A percentile compares a stretch with the other conserved stretches of the same genome.
phyloP scores from a whole-genome alignment of 805 yeast genomes.

The Hanseniaspora osmophila region DNA sequence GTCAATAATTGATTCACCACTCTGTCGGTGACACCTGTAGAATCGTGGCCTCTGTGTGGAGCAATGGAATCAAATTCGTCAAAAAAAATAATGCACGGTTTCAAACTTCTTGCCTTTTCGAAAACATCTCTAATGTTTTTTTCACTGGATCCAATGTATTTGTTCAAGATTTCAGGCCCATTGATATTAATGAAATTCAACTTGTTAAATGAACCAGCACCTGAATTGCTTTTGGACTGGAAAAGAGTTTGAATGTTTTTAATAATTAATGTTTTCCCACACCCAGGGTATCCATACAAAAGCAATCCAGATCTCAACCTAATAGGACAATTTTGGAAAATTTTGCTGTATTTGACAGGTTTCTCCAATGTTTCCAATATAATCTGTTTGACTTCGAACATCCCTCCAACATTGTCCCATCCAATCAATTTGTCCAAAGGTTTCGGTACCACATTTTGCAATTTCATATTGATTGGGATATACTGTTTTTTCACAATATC shows the following conservation, averaged over 20 bases:
- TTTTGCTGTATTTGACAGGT: constrained; percentile 94
- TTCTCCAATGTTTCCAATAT: constrained; percentile 84
- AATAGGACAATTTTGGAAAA: constrained; percentile 78
- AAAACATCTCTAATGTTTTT: constrained; percentile 87
- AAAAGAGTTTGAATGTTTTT: background rate
- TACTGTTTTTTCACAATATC: constrained; percentile 48
- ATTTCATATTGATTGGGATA: constrained; percentile 76
- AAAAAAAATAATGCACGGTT: constrained; percentile 83
- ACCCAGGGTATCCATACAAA: constrained; percentile 92
- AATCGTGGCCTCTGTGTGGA: constrained; percentile 94
- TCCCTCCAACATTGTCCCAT: constrained; percentile 88
- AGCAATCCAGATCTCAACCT: constrained; percentile 80
- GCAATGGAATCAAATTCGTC: constrained; percentile 96
- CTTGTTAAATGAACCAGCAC: constrained; percentile 27
- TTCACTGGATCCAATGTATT: constrained; percentile 94
- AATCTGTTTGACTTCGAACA: constrained; percentile 57
- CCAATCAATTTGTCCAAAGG: constrained; percentile 20
- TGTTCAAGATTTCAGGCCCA: constrained; percentile 90
- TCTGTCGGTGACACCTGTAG: constrained; percentile 94
- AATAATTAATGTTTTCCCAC: constrained; percentile 89
- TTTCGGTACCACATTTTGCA: constrained; percentile 39
- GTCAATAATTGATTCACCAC: constrained; percentile 94
- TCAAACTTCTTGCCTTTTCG: constrained; percentile 88
- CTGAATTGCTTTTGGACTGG: constrained; percentile 66
- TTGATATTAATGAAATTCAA: constrained; percentile 83